Base-by-base conservation (phyloP, 169 alveolate genomes). In the Plasmodium fragile region DNA sequence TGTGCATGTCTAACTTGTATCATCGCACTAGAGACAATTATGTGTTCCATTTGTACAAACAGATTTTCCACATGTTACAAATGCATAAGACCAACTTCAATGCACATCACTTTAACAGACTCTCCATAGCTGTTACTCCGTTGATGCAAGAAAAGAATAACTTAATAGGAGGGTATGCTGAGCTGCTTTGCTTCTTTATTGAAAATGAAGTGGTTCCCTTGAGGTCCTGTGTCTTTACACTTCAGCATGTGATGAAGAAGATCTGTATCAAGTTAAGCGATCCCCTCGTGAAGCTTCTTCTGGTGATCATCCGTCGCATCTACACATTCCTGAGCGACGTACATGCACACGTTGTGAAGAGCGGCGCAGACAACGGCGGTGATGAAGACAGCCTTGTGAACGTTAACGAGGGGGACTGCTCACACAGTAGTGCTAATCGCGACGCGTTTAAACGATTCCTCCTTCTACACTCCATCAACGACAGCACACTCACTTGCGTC, bases 391-490 rank as follows among this genome's bases (percentile, higher is more conserved):
- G 13, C 49, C 32, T 0, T 77, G 22, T 10, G 8, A 1, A 30
- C 28, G 5, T 30, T 30, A n/a, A 85, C 25, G 18, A 43, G 73
- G 4, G 18, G 25, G 75, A 39, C 22, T 8, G 22, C 25, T n/a
- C 59, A 30, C 28, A 49, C 28, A 41, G 18, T 30, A 4, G 82
- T n/a, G 82, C 13, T 36, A 7, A 18, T 10, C 69, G 59, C 28
- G 59, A 75, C 5, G 55, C 65, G 65, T n/a, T 75, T 13, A 78
- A 70, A 70, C 28, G 32, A 10, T 89, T 71, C 70, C 30, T 89
- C 65, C 52, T 89, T 1, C 45, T 89, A n/a, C 94, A 89, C 45
- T 89, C 94, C 10, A 89, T 89, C 43, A 89, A 89, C 71, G 94
- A 89, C 25, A 89, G 81, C 81, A 89, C 89, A 10, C 65, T 89